Evolutionary conservation across 805 yeast genomes (phyloP), one percentile per base, ranked within the genome.

Genomic region (Lipomyces japonicus): DNA sequence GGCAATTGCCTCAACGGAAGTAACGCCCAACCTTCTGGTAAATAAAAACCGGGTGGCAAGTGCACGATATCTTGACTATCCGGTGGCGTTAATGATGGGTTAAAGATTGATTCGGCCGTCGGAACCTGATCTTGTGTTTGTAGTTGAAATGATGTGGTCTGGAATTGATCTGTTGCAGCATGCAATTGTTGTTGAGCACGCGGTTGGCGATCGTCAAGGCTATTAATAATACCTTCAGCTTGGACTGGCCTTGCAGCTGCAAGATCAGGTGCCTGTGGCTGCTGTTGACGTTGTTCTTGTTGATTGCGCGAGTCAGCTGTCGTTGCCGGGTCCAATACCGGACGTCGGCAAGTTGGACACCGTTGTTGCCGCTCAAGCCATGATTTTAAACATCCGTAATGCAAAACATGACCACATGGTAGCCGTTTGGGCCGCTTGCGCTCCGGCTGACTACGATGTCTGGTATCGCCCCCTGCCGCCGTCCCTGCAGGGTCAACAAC

Each of bases 361-460:
- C 80, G 78, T 59, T 84, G 91, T 0, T 96, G 87, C 57, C 95
- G 77, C 63, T 86, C 95, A 59, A 93, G 73, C 98, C 98, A 93
- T 58, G 85, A 83, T 62, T 87, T 85, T 55, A 93, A 74, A 66
- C 98, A 93, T 3, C 93, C 90, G 68, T 84, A 71, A 65, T 93
- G 98, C 50, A 91, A 74, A 42, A 87, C 82, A 67, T 93, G 98
- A 23, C 87, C 85, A 72, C 98, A 93, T 1, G 72, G 75, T 42
- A 93, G 72, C 62, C 77, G 84, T 66, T 87, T 88, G 3, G 97
- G 96, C 42, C 69, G 72, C 50, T 50, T 42, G 21, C 63, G 49
- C 25, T 53, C 55, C 5, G 53, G 58, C 42, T 51, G 56, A 14
- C 41, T 37, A 14, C 34, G 40, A 21, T 21, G 28, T 39, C 69